Conservation (phyloP, 192 early-diverging fungal genomes). For the Entomortierella chlamydospora region DNA sequence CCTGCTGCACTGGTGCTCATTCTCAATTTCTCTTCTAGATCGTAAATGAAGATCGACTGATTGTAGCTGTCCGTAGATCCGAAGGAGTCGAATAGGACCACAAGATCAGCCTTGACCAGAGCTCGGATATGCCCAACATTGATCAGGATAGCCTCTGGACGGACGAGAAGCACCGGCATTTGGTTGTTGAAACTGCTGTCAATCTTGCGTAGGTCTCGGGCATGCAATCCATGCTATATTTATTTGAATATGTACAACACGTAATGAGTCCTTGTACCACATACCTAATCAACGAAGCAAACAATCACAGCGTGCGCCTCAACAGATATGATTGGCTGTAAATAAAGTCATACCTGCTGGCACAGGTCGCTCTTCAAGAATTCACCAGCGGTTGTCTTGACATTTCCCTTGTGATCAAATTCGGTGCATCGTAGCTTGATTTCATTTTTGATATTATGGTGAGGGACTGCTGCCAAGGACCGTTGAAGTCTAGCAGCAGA, state of each 20-base stretch:
- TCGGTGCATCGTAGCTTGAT: constrained; percentile 66
- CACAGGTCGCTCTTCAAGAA: constrained; percentile 85
- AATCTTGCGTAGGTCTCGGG: constrained; percentile 89
- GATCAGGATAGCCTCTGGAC: constrained; percentile 82
- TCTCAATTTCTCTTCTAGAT: constrained; percentile 80
- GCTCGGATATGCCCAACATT: constrained; percentile 87
- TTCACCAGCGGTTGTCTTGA: constrained; percentile 78
- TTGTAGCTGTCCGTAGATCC: constrained; percentile 75
- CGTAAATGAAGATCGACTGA: constrained; percentile 81
- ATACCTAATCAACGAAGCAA: not conserved
- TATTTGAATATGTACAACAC: not conserved
- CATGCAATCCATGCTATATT: constrained; percentile 73
- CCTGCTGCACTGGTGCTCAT: constrained; percentile 57
- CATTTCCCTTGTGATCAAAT: constrained; percentile 74
- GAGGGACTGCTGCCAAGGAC: constrained; percentile 36
- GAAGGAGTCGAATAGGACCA: constrained; percentile 82
- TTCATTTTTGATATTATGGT: constrained; percentile 54
- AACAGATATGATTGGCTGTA: not conserved
- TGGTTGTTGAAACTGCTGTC: constrained; percentile 81
- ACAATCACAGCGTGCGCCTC: not conserved
- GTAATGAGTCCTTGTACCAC: not conserved
- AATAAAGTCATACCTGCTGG: constrained; percentile 50
- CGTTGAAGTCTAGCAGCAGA: constrained; percentile 27
- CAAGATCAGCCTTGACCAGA: constrained; percentile 81
- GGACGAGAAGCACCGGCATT: constrained; percentile 85